These are phyloP conservation scores for Apiotrichum montevideense DNA, from an alignment of 1,284 basidiomycete species.

Conservation along the genomic window DNA sequence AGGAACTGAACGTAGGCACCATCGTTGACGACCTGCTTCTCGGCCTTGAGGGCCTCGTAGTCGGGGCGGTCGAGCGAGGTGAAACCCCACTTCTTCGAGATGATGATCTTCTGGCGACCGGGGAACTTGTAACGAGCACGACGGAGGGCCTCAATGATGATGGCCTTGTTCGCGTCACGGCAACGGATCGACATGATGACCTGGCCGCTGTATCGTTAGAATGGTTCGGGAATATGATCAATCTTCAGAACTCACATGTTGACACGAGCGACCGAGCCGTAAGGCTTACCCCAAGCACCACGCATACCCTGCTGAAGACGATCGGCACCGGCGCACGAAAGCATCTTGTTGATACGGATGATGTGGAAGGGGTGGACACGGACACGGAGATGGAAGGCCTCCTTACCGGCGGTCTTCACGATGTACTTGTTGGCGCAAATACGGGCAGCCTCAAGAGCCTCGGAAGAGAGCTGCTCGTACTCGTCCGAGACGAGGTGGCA, in stretches of 20 bases:
- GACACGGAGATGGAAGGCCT: conserved; percentile 97
- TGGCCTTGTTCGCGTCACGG: conserved; percentile 79
- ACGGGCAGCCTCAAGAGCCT: conserved; percentile 96
- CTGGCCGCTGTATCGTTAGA: conserved; percentile 65
- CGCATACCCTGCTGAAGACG: conserved; percentile 97
- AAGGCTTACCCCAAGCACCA: conserved; percentile 99
- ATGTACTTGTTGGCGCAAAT: conserved; percentile 99
- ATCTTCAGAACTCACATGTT: conserved; percentile 35
- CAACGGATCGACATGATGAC: conserved; percentile 92
- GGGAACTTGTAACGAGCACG: conserved; percentile 99
- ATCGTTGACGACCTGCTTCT: conserved; percentile 73
- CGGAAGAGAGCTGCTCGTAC: conserved; percentile 94
- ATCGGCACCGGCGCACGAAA: conserved; percentile 98
- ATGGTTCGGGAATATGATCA: too few relatives aligned
- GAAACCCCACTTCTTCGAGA: conserved; percentile 98
- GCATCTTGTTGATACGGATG: conserved; percentile 99
- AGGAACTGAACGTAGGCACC: conserved; percentile 66
- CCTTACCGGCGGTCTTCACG: conserved; percentile 96
- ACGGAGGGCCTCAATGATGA: conserved; percentile 93
- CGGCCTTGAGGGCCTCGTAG: conserved; percentile 79
- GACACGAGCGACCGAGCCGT: conserved; percentile 56
- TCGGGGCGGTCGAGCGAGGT: conserved; percentile 89
- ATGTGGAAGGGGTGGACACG: conserved; percentile 99
- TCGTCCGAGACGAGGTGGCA: conserved; percentile 95
- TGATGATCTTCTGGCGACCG: conserved; percentile 97